Evolutionary conservation across 2,329 filamentous ascomycete species (phyloP).

Genomic region (Pleoardoris graminearum): DNA sequence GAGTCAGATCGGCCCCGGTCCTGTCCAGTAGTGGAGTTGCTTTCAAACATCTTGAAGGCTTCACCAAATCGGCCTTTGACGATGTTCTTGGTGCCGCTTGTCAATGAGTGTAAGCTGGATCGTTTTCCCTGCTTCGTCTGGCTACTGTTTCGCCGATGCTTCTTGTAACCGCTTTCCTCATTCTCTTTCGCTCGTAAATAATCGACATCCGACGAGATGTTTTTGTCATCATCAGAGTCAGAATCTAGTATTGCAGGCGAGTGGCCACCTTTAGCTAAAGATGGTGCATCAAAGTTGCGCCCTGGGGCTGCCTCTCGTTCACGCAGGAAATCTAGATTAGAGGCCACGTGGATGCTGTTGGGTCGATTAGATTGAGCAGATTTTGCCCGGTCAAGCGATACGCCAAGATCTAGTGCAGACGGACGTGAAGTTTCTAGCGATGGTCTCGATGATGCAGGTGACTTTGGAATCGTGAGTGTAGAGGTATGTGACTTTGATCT

Average conservation of each 20-base stretch:
- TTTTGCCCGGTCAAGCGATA: slow-evolving; percentile 61
- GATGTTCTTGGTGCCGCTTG: slow-evolving; percentile 76
- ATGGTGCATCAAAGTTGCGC: slow-evolving; percentile 38
- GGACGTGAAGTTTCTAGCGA: slow-evolving; percentile 74
- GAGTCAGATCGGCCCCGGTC: slow-evolving; percentile 32
- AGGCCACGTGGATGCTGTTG: slow-evolving; percentile 79
- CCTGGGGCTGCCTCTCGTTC: slow-evolving; percentile 67
- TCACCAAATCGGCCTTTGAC: slow-evolving; percentile 90
- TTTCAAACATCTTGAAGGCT: slow-evolving; percentile 90
- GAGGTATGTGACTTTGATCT: slow-evolving; percentile 57
- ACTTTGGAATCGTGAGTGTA: slow-evolving; percentile 56
- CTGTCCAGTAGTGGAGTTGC: slow-evolving; percentile 41
- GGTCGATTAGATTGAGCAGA: slow-evolving; percentile 73
- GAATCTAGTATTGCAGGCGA: slow-evolving; percentile 40
- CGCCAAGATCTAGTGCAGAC: slow-evolving; percentile 62
- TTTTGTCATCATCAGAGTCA: slow-evolving; percentile 60
- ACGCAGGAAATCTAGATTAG: slow-evolving; percentile 78
- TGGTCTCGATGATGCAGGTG: slow-evolving; percentile 63
- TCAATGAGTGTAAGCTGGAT: slow-evolving; percentile 69
- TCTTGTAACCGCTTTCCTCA: slow-evolving; percentile 58
- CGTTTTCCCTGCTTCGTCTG: slow-evolving; percentile 69
- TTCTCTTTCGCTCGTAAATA: slow-evolving; percentile 77
- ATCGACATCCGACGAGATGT: slow-evolving; percentile 78
- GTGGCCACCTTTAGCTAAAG: slow-evolving; percentile 32
- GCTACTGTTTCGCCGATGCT: slow-evolving; percentile 59